Conservation (phyloP, 306 rosid species). For the Senna siamea region DNA sequence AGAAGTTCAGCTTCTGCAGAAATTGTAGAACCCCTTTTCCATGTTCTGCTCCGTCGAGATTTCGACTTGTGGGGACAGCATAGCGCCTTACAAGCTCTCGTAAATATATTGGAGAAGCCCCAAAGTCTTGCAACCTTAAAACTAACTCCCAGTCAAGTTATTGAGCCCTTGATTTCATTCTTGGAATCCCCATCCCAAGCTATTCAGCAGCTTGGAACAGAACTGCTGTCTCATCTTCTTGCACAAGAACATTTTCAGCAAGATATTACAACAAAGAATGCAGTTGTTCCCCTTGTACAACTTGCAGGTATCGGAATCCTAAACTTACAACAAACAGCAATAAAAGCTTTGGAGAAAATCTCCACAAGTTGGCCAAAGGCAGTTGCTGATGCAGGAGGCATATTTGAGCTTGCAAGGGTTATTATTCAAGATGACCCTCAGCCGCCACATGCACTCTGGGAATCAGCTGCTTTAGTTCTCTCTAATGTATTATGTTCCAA, state of each 20-base stretch:
- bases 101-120: slow-evolving; percentile 96
- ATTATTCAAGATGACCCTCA: slow-evolving; percentile 96
- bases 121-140: slow-evolving; percentile 88
- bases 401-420: slow-evolving; percentile 92
- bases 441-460: slow-evolving; percentile 93
- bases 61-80: slow-evolving; percentile 96
- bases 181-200: slow-evolving; percentile 93
- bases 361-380: slow-evolving; percentile 95
- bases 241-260: slow-evolving; percentile 96
- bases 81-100: slow-evolving; percentile 98
- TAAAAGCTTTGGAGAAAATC: slow-evolving; percentile 86
- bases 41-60: slow-evolving; percentile 81
- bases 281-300: slow-evolving; percentile 94
- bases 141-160: slow-evolving; percentile 94
- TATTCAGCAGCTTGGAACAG: slow-evolving; percentile 98
- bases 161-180: slow-evolving; percentile 87
- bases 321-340: slow-evolving; percentile 91
- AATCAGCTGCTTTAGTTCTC: slow-evolving; percentile 93
- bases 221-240: slow-evolving; percentile 90
- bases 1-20: slow-evolving; percentile 88
- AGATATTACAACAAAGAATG: slow-evolving; percentile 91
- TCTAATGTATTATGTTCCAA: slow-evolving; percentile 77
- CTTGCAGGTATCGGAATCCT: slow-evolving; percentile 98
- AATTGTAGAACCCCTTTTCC: slow-evolving; percentile 92
- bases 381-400: slow-evolving; percentile 97